Conservation (phyloP, 257 asterid genomes). For the Solanum corneliomulleri region DNA sequence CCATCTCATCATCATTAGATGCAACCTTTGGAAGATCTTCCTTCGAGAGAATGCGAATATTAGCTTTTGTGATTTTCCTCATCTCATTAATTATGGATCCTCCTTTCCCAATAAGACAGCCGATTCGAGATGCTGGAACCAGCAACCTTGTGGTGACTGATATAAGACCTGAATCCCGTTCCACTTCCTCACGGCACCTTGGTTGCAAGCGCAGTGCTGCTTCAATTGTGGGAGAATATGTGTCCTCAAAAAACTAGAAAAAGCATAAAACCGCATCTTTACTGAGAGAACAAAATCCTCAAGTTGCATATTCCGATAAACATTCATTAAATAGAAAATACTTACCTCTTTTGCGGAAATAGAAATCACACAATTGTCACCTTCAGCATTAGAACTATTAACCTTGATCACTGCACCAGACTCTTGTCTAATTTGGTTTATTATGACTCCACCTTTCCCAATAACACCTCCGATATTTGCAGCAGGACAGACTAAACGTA, state of each 20-base stretch:
- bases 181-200: conserved; percentile 12
- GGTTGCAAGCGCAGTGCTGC: conserved; percentile 18
- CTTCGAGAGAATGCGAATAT: conserved; percentile 17
- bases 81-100: conserved; percentile 17
- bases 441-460: conserved; percentile 18
- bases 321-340: background rate
- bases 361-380: conserved; percentile 13
- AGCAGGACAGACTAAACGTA: conserved; percentile 11
- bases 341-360: conserved; percentile 12
- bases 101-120: conserved; percentile 19
- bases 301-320: background rate
- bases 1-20: conserved; percentile 18
- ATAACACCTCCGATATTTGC: conserved; percentile 14
- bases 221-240: conserved; percentile 15
- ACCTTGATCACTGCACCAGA: conserved; percentile 15
- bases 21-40: conserved; percentile 22
- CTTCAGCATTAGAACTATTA: conserved; percentile 10
- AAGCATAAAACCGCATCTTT: background rate
- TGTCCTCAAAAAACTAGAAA: conserved; percentile 9
- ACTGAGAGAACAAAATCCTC: background rate
- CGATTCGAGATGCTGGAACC: conserved; percentile 16
- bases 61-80: conserved; percentile 16
- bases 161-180: conserved; percentile 13
- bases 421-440: conserved; percentile 17
- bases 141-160: conserved; percentile 13